phyloP scores from a whole-genome alignment of 225 moss, liverwort and hornwort species.

The Pseudisothecium myosuroides region DNA sequence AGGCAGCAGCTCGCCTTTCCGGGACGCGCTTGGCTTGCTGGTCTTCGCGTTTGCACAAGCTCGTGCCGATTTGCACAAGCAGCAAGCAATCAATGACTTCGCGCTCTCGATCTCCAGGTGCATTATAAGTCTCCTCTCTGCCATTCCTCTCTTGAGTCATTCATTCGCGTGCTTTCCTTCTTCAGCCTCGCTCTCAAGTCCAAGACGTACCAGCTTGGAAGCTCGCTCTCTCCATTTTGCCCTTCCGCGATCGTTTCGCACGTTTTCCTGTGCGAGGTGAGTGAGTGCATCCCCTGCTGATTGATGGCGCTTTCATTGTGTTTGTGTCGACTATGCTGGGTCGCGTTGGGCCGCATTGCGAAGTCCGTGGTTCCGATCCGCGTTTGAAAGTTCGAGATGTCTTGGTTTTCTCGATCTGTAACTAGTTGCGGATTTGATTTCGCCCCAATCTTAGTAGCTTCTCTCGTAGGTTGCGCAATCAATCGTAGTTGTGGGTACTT shows the following conservation, averaged over 20 bases:
- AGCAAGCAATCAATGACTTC: neutral
- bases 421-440: neutral
- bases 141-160: neutral
- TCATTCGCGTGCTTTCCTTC: neutral
- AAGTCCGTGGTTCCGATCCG: too few species aligned
- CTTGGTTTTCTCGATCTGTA: neutral
- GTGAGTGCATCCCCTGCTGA: neutral
- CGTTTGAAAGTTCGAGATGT: neutral
- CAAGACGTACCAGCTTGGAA: neutral
- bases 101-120: neutral
- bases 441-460: too few species aligned
- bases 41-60: neutral
- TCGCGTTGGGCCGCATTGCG: neutral
- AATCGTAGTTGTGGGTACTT: neutral
- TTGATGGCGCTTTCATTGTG: neutral
- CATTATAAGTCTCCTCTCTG: neutral
- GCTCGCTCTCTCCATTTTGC: neutral
- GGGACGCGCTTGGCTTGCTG: slow-evolving; percentile 7
- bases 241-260: neutral
- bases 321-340: neutral
- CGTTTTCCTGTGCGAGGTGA: neutral
- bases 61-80: neutral
- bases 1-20: neutral
- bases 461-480: neutral
- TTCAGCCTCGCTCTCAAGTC: neutral